Conservation (phyloP, 352 stramenopile genomes). For the Proteromonas lacertae region DNA sequence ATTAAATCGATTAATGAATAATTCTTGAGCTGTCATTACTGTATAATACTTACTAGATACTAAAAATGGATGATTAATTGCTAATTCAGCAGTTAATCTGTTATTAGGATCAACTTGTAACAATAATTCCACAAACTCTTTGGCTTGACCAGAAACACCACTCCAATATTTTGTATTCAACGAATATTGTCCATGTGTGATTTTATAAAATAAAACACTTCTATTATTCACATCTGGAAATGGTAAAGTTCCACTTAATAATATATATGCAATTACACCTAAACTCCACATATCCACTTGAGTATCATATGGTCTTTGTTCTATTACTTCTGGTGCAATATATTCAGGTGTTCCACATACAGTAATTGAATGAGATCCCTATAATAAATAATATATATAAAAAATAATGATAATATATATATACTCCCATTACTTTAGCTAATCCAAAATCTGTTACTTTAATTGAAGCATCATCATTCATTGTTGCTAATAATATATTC, state of each 20-base stretch:
- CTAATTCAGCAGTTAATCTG: slow-evolving; percentile 23
- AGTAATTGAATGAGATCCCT: slow-evolving; percentile 37
- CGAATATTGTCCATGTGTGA: slow-evolving; percentile 29
- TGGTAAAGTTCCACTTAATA: too few relatives aligned
- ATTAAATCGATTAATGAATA: too few relatives aligned
- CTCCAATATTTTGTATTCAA: slow-evolving; percentile 65
- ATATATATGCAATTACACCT: slow-evolving; percentile 64
- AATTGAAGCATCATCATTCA: slow-evolving; percentile 76
- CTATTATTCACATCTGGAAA: slow-evolving; percentile 67
- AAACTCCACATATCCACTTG: background rate
- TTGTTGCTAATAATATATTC: too few relatives aligned
- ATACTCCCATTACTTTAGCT: slow-evolving; percentile 32
- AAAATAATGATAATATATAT: slow-evolving; percentile 58
- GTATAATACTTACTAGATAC: too few relatives aligned
- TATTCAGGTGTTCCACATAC: slow-evolving; percentile 79
- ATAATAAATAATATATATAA: slow-evolving; percentile 20
- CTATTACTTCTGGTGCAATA: slow-evolving; percentile 58
- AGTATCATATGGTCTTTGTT: background rate
- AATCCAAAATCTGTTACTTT: too few relatives aligned
- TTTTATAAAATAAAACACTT: slow-evolving; percentile 28
- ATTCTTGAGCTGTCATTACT: too few relatives aligned
- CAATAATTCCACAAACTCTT: slow-evolving; percentile 60
- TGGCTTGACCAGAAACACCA: slow-evolving; percentile 41
- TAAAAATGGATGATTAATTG: slow-evolving; percentile 36
- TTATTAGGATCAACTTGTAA: slow-evolving; percentile 41